Base-by-base conservation (phyloP, 2,329 filamentous ascomycete genomes). In the Fusarium dimerum region DNA sequence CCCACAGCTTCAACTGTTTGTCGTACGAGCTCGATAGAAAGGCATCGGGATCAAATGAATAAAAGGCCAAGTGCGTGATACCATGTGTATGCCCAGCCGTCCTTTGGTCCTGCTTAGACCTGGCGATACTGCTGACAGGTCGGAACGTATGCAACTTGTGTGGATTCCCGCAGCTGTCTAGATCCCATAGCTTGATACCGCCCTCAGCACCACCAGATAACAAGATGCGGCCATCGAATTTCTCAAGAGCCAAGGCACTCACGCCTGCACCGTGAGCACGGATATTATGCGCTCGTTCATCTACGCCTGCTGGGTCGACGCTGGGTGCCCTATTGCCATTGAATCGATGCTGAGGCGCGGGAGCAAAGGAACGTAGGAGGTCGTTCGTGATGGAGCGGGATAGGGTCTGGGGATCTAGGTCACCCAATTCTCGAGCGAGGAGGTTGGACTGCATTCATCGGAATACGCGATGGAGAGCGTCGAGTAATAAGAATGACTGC, bases 141-240 rank as follows among this genome's bases (percentile, higher is more conserved):
- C 73, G 78, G 63, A 81, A 86, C 16, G 68, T 78, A 64, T 78
- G 78, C 36, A 69, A 70, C 55, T 55, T 69, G 56, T 72, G 75
- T 6, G 75, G 71, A 54, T 76, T 76, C 12, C 67, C 68, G 60
- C 77, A 76, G 45, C 80, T 75, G 64, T 96, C 89, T 7, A 97
- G 81, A 71, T 97, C 87, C 92, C 92, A 97, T 43, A 97, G 74
- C 60, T 86, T 89, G 65, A 97, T 84, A 1, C 88, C 89, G 10
- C 89, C 90, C 67, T 96, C 91, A 5, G 90, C 87, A 30, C 92
- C 92, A 5, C 90, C 93, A 1, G 92, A 96, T 2, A 96, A 73
- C 56, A 97, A 79, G 60, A 89, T 88, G 63, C 69, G 67, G 3
- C 89, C 90, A 57, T 94, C 89, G 65, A 94, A 91, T 45, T 85